Conservation (phyloP, 768 basidiomycete species). For the Leccinum pellstonianum region DNA sequence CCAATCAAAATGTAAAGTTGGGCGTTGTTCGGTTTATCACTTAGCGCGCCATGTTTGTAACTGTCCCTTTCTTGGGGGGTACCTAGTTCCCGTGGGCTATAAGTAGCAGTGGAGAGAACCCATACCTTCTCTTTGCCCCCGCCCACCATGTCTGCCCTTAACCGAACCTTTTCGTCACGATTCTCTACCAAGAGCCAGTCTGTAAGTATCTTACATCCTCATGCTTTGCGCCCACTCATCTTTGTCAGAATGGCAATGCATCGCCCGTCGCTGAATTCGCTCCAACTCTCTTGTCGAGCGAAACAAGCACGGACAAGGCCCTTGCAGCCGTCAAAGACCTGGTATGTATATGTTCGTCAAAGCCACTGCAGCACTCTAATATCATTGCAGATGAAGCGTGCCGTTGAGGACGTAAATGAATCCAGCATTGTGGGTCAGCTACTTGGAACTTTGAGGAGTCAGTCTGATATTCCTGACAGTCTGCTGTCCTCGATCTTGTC, state of each 20-base stretch:
- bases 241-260: constrained; percentile 7
- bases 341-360: constrained; percentile 10
- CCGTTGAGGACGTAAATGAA: constrained; percentile 31
- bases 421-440: constrained; percentile 22
- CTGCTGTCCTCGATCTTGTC: constrained; percentile 59
- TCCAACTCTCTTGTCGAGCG: constrained; percentile 7
- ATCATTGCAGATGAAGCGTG: constrained; percentile 27
- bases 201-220: constrained; percentile 16
- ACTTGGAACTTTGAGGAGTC: background rate
- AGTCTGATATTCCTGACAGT: constrained; percentile 34
- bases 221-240: background rate
- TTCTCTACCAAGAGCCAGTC: constrained; percentile 29
- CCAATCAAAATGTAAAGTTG: constrained; percentile 6
- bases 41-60: constrained; percentile 9
- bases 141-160: constrained; percentile 28
- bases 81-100: constrained; percentile 17
- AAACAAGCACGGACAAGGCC: constrained; percentile 24
- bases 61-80: constrained; percentile 20
- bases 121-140: constrained; percentile 3
- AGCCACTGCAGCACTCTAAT: background rate
- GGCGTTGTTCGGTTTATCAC: constrained; percentile 23
- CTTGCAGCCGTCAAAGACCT: constrained; percentile 30
- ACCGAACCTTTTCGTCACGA: constrained; percentile 30
- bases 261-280: constrained; percentile 16
- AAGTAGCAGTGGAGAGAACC: constrained; percentile 19